Conservation (phyloP, 108 stramenopile species). For the Nitzschia sp. region DNA sequence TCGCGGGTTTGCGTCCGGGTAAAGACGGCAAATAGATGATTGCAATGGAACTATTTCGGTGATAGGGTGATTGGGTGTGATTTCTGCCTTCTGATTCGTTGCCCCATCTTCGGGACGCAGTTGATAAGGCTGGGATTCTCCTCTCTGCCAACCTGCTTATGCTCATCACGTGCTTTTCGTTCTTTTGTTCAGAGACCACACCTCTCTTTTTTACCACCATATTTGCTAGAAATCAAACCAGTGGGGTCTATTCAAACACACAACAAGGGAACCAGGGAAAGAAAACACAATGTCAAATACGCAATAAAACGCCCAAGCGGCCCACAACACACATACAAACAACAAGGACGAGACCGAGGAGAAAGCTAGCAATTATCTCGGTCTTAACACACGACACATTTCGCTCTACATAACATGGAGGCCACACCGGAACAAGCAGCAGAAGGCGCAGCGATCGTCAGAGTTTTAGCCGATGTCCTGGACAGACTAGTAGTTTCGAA, state of each 20-base stretch:
- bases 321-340: slow-evolving; percentile 9
- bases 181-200: slow-evolving; percentile 3
- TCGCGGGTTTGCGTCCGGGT: too few species aligned
- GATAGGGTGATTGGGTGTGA: too few species aligned
- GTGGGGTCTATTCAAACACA: neutral
- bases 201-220: neutral
- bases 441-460: slow-evolving; percentile 73
- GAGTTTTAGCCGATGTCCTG: slow-evolving; percentile 81
- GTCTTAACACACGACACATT: slow-evolving; percentile 2
- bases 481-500: slow-evolving; percentile 81
- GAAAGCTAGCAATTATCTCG: neutral
- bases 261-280: neutral
- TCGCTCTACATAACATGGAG: slow-evolving; percentile 54
- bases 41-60: too few species aligned
- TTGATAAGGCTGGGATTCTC: too few species aligned
- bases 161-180: neutral
- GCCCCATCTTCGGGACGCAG: too few species aligned
- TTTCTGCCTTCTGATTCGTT: too few species aligned
- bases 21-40: too few species aligned
- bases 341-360: slow-evolving; percentile 5
- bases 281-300: slow-evolving; percentile 16
- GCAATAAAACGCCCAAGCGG: slow-evolving; percentile 36
- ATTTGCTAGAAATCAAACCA: neutral
- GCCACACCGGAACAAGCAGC: slow-evolving; percentile 66
- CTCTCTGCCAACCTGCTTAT: too few species aligned